Conservation (phyloP, 1,284 basidiomycete species). For the Sphaerobolus stellatus region DNA sequence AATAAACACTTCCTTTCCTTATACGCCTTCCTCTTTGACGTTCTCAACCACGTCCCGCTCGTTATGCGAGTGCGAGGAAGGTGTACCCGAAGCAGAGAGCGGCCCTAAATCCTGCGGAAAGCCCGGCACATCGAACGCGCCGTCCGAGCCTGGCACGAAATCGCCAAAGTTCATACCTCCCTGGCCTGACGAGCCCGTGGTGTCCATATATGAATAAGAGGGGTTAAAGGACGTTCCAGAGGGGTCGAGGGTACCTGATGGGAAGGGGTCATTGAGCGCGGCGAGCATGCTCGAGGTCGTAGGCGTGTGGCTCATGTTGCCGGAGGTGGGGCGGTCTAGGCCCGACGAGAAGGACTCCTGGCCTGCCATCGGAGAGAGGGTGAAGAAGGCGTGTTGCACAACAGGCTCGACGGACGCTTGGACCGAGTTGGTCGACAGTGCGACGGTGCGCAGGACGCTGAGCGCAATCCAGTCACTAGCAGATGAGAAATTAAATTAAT, state of each 20-base stretch:
- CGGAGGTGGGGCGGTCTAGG: constrained; percentile 49
- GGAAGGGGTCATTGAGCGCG: constrained; percentile 70
- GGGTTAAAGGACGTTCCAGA: constrained; percentile 52
- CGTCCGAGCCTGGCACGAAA: constrained; percentile 50
- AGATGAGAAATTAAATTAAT: constrained; percentile 12
- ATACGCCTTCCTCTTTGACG: constrained; percentile 44
- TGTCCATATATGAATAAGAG: constrained; percentile 75
- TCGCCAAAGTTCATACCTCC: constrained; percentile 64
- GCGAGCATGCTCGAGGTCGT: constrained; percentile 87
- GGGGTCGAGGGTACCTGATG: constrained; percentile 59
- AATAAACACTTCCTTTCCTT: constrained; percentile 4
- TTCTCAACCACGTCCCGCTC: constrained; percentile 54
- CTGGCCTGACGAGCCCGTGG: constrained; percentile 53
- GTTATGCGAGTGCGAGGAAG: constrained; percentile 41
- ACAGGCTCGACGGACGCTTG: constrained; percentile 86
- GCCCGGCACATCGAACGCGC: constrained; percentile 63
- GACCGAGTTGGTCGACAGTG: constrained; percentile 83
- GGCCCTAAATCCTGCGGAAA: constrained; percentile 47
- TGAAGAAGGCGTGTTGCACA: constrained; percentile 83
- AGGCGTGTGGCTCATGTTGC: constrained; percentile 65
- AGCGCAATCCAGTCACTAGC: constrained; percentile 86
- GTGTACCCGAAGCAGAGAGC: constrained; percentile 51
- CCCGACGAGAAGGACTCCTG: constrained; percentile 64
- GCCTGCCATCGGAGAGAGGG: constrained; percentile 76
- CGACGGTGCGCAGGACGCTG: constrained; percentile 81